These are phyloP conservation scores for Microdochium paspali DNA, from an alignment of 2,329 filamentous ascomycete species.

Conservation along the genomic window DNA sequence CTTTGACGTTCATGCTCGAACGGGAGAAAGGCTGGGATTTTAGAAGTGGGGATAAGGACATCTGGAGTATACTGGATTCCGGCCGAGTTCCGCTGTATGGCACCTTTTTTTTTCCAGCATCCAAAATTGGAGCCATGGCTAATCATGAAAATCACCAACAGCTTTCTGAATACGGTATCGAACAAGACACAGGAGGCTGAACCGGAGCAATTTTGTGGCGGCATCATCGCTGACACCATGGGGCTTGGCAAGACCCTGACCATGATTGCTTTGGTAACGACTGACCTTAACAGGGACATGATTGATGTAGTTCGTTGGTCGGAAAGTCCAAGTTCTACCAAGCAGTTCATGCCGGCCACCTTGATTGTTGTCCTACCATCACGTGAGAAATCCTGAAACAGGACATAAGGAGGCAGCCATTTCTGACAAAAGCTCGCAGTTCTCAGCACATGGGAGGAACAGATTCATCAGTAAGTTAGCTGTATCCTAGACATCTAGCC, in stretches of 20 bases:
- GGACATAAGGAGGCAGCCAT: background rate
- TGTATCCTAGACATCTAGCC: too few relatives aligned
- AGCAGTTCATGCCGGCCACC: conserved; percentile 1
- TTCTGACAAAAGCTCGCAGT: conserved; percentile 1
- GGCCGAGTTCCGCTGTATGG: conserved; percentile 2
- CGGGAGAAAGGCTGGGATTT: conserved; percentile 13
- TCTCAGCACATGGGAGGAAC: conserved; percentile 10
- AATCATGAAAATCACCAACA: too few relatives aligned
- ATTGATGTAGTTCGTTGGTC: background rate
- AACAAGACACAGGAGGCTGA: conserved; percentile 2
- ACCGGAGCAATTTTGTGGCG: conserved; percentile 11
- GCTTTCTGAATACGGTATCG: background rate
- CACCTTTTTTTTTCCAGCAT: background rate
- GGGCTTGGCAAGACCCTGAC: conserved; percentile 17
- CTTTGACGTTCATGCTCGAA: conserved; percentile 15
- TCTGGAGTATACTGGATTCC: conserved; percentile 7
- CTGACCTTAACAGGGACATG: conserved; percentile 2
- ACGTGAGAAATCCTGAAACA: background rate
- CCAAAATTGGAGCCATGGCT: background rate
- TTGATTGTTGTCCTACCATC: conserved; percentile 12
- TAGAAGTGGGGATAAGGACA: conserved; percentile 3
- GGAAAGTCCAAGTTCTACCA: background rate
- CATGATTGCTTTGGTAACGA: conserved; percentile 14
- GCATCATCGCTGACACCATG: conserved; percentile 17
- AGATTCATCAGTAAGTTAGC: conserved; percentile 9